Base-by-base conservation (phyloP, 441 rosid species). In the Mallotus japonicus region DNA sequence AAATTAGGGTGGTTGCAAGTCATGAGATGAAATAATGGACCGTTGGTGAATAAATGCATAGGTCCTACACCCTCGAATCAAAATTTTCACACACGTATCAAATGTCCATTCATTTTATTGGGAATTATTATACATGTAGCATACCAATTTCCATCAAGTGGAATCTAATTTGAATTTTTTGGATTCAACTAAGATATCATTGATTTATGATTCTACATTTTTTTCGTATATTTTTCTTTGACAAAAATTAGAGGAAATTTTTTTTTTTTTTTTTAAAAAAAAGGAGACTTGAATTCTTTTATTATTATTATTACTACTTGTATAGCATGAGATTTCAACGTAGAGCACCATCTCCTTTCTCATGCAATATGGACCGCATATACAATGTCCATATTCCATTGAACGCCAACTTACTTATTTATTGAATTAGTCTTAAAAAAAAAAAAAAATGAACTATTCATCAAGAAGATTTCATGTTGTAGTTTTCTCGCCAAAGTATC, bases 141-240 rank as follows among this genome's bases (percentile, higher is more conserved):
- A 13, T 49, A 49, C 51, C 51, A 49, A 49, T 49, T 49, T 37
- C 56, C 57, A 47, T 12, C 17, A 50, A 74, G 65, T 28, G 76
- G 58, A 16, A 53, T 73, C 32, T 13, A 20, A 73, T 66, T 22
- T 8, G 13, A 37, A 44, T 24, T 24, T 46, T 42, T 17, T 50
- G 37, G 24, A 55, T 73, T 73, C 76, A 65, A 57, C 71, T n/a
- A 47, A 6, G 51, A 59, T 66, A 59, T 67, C 20, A 59, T 74
- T 50, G 0, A 17, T 22, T 47, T 17, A 13, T 12, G 40, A 71
- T 63, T 34, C 49, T 6, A 16, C 49, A 4, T 7, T 71, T 8
- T 70, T n/a, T 59, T 1, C 34, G 0, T 5, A 6, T 2, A 37
- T 37, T 37, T 37, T 37, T 37, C 6, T 37, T 37, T 37, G 0